phyloP scores from a whole-genome alignment of 2,329 filamentous ascomycete genomes.

The Hypoxylon sp. region DNA sequence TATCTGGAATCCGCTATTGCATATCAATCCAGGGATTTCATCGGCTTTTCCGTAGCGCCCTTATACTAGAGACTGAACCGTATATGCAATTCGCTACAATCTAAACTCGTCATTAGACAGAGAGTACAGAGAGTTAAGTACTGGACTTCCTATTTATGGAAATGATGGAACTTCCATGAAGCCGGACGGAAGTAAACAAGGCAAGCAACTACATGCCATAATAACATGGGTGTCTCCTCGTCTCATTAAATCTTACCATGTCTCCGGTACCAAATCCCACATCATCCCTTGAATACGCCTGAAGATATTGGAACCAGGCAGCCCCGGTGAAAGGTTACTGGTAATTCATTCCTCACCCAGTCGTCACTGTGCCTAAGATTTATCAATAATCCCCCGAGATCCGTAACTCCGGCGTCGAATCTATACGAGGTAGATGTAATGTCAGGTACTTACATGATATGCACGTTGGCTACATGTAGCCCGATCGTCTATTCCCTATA shows the following conservation, averaged over 20 bases:
- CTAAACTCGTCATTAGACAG: conserved; percentile 5
- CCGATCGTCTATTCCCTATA: neutral
- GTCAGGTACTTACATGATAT: conserved; percentile 2
- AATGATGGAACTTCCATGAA: conserved; percentile 16
- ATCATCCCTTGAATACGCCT: conserved; percentile 22
- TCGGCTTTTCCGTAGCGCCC: neutral
- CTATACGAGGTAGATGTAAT: conserved; percentile 11
- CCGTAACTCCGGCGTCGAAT: conserved; percentile 20
- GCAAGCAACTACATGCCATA: conserved; percentile 25
- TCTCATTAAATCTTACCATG: conserved; percentile 44
- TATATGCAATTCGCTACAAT: conserved; percentile 9
- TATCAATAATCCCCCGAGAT: conserved; percentile 39
- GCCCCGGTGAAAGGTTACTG: conserved; percentile 26
- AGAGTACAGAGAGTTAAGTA: neutral
- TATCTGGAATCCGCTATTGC: conserved; percentile 20
- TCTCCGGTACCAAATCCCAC: conserved; percentile 42
- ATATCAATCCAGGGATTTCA: conserved; percentile 8
- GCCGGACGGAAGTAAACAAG: conserved; percentile 14
- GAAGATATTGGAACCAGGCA: conserved; percentile 20
- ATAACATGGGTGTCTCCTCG: conserved; percentile 31
- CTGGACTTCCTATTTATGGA: conserved; percentile 34
- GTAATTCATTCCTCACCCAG: conserved; percentile 16
- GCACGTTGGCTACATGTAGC: neutral
- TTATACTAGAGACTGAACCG: conserved; percentile 5
- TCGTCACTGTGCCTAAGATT: conserved; percentile 28